phyloP scores from a whole-genome alignment of 768 basidiomycete species.

The Podaxis sp. region DNA sequence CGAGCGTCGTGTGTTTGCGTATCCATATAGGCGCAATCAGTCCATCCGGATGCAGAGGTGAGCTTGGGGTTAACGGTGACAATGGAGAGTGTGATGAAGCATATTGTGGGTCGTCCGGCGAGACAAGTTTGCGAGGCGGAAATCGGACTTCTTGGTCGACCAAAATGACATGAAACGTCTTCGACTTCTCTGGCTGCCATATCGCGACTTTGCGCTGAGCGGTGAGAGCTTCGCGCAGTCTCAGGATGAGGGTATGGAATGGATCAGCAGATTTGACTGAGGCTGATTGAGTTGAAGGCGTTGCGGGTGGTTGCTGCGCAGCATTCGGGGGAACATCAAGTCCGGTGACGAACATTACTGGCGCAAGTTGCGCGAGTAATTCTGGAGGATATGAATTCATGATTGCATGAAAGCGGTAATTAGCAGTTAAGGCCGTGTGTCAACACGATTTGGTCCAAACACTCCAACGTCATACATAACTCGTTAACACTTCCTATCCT shows the following conservation, averaged over 20 bases:
- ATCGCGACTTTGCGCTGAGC: slow-evolving; percentile 59
- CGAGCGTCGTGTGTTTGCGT: slow-evolving; percentile 86
- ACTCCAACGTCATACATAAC: not conserved
- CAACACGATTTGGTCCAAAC: not conserved
- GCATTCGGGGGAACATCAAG: slow-evolving; percentile 42
- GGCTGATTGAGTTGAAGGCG: slow-evolving; percentile 19
- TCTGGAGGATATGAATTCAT: slow-evolving; percentile 96
- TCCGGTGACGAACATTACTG: slow-evolving; percentile 94
- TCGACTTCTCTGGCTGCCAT: slow-evolving; percentile 69
- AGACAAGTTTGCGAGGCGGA: slow-evolving; percentile 77
- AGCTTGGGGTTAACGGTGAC: slow-evolving; percentile 86
- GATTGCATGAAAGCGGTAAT: not conserved
- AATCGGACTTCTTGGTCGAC: slow-evolving; percentile 84
- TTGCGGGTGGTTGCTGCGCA: slow-evolving; percentile 18
- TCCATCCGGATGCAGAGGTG: slow-evolving; percentile 92
- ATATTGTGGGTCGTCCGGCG: slow-evolving; percentile 54
- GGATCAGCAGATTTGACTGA: slow-evolving; percentile 45
- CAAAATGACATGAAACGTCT: slow-evolving; percentile 76
- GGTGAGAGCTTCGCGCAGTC: slow-evolving; percentile 68
- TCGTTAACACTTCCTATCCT: too few relatives aligned
- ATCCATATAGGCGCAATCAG: slow-evolving; percentile 98
- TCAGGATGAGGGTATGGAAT: slow-evolving; percentile 52
- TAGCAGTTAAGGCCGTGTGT: not conserved
- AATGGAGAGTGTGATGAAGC: slow-evolving; percentile 77
- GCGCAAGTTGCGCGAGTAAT: slow-evolving; percentile 82